Base-by-base conservation (phyloP, 1,139 yeast species). In the Suhomyces maxii region DNA sequence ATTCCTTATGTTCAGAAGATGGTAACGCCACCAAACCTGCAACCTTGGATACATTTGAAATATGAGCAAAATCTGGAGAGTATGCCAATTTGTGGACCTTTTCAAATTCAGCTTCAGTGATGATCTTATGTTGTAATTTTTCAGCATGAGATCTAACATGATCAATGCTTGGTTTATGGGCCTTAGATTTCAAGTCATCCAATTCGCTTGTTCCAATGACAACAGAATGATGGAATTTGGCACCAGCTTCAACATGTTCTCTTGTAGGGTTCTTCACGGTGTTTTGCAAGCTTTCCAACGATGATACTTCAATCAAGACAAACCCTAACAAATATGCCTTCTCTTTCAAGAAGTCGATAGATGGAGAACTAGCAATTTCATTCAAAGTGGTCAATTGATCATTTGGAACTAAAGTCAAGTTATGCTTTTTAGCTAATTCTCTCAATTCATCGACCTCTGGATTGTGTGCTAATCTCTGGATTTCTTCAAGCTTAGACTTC, bases 31-130 rank as follows among this genome's bases (percentile, higher is more conserved):
- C 47, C 31, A 46, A 43, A 3, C 53, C 55, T 5, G 41, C 25
- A 3, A 34, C 35, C 14, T 46, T 41, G 10, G 56, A 60, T 14
- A 53, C 54, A 14, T 54, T 49, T 2, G 46, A 43, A n/a, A 71
- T 44, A 40, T 68, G 68, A 8, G 56, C 60, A 10, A 58, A 26
- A 8, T 62, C 49, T 7, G 77, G 77, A 9, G 58, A 51, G 31
- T 58, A 44, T 0, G 63, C 61, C 37, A 51, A 46, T 18, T 53
- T 42, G 7, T 42, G 45, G 43, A 55, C 30, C 34, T 36, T 47
- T 44, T 26, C 47, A 13, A 37, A 49, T 25, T 52, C 54, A 7
- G 36, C 33, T 8, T 34, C 45, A 7, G 67, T 51, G 12, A 66
- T 32, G 6, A 58, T 36, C 3, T 49, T 45, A 40, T 57, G 58